Conservation (phyloP, 768 basidiomycete genomes). For the Cyclocybe cylindracea region DNA sequence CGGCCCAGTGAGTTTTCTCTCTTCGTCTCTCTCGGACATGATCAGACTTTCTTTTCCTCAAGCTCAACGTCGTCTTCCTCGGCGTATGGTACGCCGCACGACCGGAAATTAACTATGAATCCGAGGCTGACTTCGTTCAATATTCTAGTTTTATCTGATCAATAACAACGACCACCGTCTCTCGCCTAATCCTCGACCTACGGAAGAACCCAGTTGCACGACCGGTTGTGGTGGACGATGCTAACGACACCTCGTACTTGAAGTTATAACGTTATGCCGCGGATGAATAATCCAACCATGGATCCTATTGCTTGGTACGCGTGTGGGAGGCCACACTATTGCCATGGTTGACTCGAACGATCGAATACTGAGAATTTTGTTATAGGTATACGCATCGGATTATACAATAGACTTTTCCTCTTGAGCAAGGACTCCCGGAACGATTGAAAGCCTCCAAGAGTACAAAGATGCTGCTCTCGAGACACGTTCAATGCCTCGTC, state of each 20-base stretch:
- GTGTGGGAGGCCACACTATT: no score
- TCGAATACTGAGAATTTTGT: no score
- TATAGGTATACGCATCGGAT: neutral
- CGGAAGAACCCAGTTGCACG: conserved; percentile 13
- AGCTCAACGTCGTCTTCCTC: conserved; percentile 11
- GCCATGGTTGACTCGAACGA: no score
- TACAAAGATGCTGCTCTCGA: no score
- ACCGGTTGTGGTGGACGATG: neutral
- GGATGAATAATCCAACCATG: no score
- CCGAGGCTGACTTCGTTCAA: neutral
- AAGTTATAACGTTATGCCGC: neutral
- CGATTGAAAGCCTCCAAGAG: no score
- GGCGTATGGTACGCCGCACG: conserved; percentile 5
- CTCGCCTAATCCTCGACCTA: conserved; percentile 33
- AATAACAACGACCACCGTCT: conserved; percentile 28
- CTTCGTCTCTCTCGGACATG: neutral
- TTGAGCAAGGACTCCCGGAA: no score
- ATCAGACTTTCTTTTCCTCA: neutral
- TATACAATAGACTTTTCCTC: neutral
- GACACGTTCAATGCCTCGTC: no score
- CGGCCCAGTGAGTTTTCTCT: conserved; percentile 10
- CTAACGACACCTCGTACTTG: neutral
- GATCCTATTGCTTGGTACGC: no score
- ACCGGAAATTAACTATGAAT: neutral
- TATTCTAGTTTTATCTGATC: conserved; percentile 35